Percentiles rank a stretch among this genome's conserved stretches.
Conservation (phyloP, 768 basidiomycete genomes). For the Hygrophorus russula region DNA sequence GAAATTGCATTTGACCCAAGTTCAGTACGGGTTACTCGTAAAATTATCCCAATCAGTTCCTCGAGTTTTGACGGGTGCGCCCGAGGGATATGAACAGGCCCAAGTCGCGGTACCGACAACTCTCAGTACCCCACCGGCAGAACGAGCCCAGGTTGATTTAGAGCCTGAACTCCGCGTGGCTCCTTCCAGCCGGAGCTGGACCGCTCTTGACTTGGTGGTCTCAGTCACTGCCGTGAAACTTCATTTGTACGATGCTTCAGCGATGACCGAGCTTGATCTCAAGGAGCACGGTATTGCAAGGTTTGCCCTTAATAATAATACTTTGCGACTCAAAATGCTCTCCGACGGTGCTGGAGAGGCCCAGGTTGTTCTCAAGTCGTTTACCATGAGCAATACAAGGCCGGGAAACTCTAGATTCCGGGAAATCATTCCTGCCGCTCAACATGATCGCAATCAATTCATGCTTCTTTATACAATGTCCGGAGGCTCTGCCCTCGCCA, state of each 20-base stretch:
- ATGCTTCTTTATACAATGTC: constrained; percentile 85
- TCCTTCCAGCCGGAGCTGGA: constrained; percentile 33
- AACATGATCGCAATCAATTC: constrained; percentile 82
- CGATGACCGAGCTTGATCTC: constrained; percentile 42
- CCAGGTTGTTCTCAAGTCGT: constrained; percentile 80
- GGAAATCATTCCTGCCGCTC: constrained; percentile 89
- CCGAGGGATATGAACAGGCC: constrained; percentile 28
- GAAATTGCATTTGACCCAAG: constrained; percentile 72
- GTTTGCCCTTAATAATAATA: constrained; percentile 74
- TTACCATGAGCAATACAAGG: constrained; percentile 84
- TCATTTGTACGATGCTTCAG: constrained; percentile 72
- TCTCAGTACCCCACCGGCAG: constrained; percentile 3
- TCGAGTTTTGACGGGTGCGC: constrained; percentile 39
- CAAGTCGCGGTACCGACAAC: constrained; percentile 14
- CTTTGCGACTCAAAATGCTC: constrained; percentile 68
- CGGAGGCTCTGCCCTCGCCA: constrained; percentile 60
- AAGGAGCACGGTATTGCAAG: constrained; percentile 75
- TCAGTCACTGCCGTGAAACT: constrained; percentile 62
- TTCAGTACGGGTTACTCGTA: constrained; percentile 69
- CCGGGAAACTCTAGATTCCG: constrained; percentile 77
- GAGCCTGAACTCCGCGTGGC: constrained; percentile 48
- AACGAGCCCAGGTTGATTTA: constrained; percentile 23
- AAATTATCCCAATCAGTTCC: constrained; percentile 59
- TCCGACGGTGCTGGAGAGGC: constrained; percentile 80
- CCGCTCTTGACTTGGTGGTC: constrained; percentile 64